A percentile compares a stretch with the other conserved stretches of the same genome.
These are phyloP conservation scores for Phoenix dactylifera DNA, from an alignment of 176 grass and related monocot species.

Conservation along the genomic window DNA sequence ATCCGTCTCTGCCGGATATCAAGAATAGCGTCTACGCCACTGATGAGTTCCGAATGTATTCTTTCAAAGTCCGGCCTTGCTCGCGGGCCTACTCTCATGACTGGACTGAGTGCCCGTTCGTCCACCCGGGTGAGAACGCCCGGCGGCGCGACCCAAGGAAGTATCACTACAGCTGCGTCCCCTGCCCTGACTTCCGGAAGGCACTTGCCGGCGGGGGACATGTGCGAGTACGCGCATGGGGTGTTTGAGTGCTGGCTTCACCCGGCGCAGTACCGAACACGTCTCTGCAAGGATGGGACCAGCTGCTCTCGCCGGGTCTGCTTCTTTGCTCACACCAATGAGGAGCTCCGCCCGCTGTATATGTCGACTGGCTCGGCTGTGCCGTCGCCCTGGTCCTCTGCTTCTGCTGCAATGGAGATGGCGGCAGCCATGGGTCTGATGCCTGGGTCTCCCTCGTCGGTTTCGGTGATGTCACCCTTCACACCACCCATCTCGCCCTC, in stretches of 20 bases:
- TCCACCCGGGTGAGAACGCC: slow-evolving; percentile 77
- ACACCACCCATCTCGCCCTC: slow-evolving; percentile 44
- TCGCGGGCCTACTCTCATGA: slow-evolving; percentile 82
- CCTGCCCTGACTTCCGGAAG: slow-evolving; percentile 76
- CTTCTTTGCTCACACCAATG: slow-evolving; percentile 73
- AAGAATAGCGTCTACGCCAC: slow-evolving; percentile 72
- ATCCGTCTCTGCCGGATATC: slow-evolving; percentile 75
- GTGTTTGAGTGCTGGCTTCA: slow-evolving; percentile 97
- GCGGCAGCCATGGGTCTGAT: slow-evolving; percentile 49
- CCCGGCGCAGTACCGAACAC: slow-evolving; percentile 83
- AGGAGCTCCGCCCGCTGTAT: slow-evolving; percentile 69
- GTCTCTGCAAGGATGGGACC: slow-evolving; percentile 66
- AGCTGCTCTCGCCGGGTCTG: slow-evolving; percentile 73
- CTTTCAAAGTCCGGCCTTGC: slow-evolving; percentile 79
- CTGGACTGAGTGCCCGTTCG: slow-evolving; percentile 93
- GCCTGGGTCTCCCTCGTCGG: slow-evolving; percentile 29
- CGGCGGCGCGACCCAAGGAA: slow-evolving; percentile 72
- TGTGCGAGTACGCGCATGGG: slow-evolving; percentile 78
- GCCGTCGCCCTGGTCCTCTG: slow-evolving; percentile 29
- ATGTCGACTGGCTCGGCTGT: slow-evolving; percentile 61
- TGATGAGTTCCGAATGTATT: slow-evolving; percentile 88
- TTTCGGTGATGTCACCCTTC: slow-evolving; percentile 33
- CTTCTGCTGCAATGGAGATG: slow-evolving; percentile 47
- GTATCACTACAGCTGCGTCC: slow-evolving; percentile 70
- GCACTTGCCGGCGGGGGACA: slow-evolving; percentile 58